These are phyloP conservation scores for Magnolia changhungtana DNA, from an alignment of 164 flowering plant genomes.

Conservation along the genomic window DNA sequence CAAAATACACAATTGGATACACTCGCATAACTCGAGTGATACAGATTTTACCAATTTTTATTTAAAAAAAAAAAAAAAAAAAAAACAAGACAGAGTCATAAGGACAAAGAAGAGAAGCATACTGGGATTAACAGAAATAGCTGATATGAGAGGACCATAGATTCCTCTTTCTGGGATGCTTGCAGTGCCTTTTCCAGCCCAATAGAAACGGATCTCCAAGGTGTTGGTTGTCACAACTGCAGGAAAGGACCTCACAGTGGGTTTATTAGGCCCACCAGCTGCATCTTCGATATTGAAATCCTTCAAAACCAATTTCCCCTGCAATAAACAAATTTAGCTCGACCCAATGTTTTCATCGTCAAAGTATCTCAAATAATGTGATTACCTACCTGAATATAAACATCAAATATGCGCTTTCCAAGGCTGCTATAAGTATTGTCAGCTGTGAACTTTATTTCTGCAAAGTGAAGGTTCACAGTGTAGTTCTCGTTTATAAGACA, in stretches of 20 bases:
- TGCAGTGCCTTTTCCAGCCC: constrained; percentile 52
- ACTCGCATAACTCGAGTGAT: background rate
- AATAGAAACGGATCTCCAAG: constrained; percentile 37
- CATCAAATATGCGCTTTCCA: constrained; percentile 67
- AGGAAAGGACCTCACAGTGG: too few species aligned
- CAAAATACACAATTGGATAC: background rate
- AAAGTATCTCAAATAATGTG: background rate
- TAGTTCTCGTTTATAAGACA: constrained; percentile 60
- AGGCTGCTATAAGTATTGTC: constrained; percentile 49
- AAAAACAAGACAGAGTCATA: background rate
- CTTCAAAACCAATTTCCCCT: constrained; percentile 29
- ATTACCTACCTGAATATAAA: constrained; percentile 57
- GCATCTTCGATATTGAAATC: constrained; percentile 39
- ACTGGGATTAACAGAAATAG: constrained; percentile 33
- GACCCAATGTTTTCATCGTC: background rate
- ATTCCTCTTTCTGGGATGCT: constrained; percentile 33
- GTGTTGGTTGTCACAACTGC: constrained; percentile 21
- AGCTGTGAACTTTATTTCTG: constrained; percentile 59
- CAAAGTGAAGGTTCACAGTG: constrained; percentile 59
- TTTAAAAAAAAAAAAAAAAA: too few species aligned
- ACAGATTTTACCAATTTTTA: background rate
- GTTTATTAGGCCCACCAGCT: constrained; percentile 33
- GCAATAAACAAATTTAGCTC: constrained; percentile 2
- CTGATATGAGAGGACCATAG: constrained; percentile 54
- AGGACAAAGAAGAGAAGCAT: background rate